These are phyloP conservation scores for Maudiozyma serrabonitensis DNA, from an alignment of 805 yeast genomes.

Conservation along the genomic window DNA sequence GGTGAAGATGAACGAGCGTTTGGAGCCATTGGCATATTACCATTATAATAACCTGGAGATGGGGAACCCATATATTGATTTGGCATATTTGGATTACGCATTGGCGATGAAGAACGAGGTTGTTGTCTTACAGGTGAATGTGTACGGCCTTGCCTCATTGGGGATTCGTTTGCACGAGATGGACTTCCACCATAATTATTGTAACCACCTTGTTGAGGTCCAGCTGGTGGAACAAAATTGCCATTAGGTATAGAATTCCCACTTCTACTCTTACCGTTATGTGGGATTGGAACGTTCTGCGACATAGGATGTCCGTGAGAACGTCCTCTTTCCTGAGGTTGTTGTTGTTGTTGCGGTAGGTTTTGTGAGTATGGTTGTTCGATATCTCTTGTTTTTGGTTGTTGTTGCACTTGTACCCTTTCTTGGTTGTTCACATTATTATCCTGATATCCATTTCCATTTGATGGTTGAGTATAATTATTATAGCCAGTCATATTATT, in stretches of 20 bases:
- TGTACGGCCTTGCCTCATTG: conserved; percentile 2
- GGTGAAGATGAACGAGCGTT: background rate
- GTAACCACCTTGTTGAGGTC: background rate
- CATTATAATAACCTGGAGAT: background rate
- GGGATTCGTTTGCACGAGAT: background rate
- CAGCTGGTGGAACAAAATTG: background rate
- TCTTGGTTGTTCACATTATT: background rate
- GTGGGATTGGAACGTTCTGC: background rate
- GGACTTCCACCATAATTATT: background rate
- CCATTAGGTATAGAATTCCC: background rate
- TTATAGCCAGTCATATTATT: background rate
- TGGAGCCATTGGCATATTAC: background rate
- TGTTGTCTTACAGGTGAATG: background rate
- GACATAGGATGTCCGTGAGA: background rate
- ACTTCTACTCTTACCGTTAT: background rate
- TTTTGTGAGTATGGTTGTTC: background rate
- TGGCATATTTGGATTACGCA: background rate
- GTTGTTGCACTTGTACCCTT: too few relatives aligned
- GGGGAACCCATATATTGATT: background rate
- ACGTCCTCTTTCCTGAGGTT: background rate
- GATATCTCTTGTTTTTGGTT: too few relatives aligned
- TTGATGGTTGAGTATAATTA: background rate
- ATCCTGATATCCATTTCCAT: background rate
- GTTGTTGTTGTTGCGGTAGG: background rate
- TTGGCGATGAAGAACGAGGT: background rate